Evolutionary conservation across 371 early-diverging fungal genomes (phyloP).

Genomic region (Catenaria anguillulae): DNA sequence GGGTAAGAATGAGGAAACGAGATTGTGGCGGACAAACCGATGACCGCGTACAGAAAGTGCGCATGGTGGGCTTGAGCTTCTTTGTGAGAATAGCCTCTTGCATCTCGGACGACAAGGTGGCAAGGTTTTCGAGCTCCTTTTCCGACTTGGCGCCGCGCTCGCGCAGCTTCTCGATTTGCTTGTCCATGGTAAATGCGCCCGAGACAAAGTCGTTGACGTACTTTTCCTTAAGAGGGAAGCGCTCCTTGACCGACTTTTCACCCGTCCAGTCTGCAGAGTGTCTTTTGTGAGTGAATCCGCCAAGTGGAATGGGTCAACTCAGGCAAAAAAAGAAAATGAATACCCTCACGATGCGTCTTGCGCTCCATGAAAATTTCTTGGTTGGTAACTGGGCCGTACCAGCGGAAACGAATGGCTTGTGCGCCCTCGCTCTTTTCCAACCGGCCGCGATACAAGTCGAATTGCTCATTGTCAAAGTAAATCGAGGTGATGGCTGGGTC

Average conservation of each 20-base stretch:
- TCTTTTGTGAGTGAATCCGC: not conserved
- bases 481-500: constrained; percentile 92
- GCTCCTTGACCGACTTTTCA: constrained; percentile 75
- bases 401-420: constrained; percentile 71
- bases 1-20: too few species aligned
- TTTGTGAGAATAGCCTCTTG: constrained; percentile 59
- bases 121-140: constrained; percentile 59
- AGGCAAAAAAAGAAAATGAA: too few species aligned
- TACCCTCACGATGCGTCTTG: constrained; percentile 86
- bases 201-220: constrained; percentile 69
- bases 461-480: constrained; percentile 87
- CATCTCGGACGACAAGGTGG: constrained; percentile 59
- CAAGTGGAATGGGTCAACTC: too few species aligned
- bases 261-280: constrained; percentile 59
- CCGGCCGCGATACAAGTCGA: constrained; percentile 82
- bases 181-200: constrained; percentile 64
- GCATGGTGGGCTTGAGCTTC: constrained; percentile 64
- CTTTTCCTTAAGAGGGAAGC: constrained; percentile 92
- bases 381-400: constrained; percentile 86
- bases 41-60: constrained; percentile 4
- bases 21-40: too few species aligned
- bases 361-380: constrained; percentile 91
- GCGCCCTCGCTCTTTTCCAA: constrained; percentile 88
- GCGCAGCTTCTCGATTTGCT: constrained; percentile 62
- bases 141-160: constrained; percentile 52